Percentiles rank a stretch among this genome's conserved stretches.
These are phyloP conservation scores for Asclepias syriaca DNA, from an alignment of 257 asterid species.

Conservation along the genomic window DNA sequence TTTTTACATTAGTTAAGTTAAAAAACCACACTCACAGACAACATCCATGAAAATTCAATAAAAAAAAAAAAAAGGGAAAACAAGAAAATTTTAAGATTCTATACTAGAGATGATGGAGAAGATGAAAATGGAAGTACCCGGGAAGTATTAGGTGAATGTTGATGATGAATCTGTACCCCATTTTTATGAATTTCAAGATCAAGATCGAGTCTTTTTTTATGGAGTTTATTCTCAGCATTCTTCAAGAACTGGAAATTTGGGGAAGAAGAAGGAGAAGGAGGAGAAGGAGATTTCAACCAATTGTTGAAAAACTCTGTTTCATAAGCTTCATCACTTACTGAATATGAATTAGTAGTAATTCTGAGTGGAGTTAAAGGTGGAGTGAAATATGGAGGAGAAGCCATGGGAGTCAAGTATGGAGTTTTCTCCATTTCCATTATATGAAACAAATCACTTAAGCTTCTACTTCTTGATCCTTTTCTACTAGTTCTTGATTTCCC, in stretches of 20 bases:
- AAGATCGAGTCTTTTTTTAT: slow-evolving; percentile 18
- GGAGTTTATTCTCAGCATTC: slow-evolving; percentile 32
- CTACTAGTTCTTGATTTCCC: slow-evolving; percentile 36
- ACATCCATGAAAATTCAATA: neutral
- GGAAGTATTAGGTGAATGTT: slow-evolving; percentile 25
- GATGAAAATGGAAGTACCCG: slow-evolving; percentile 33
- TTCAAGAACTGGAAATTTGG: slow-evolving; percentile 37
- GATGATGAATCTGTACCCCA: slow-evolving; percentile 17
- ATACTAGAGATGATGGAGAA: slow-evolving; percentile 27
- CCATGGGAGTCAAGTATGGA: slow-evolving; percentile 58
- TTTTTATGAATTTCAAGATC: slow-evolving; percentile 10
- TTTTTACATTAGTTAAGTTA: neutral
- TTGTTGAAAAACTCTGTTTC: slow-evolving; percentile 28
- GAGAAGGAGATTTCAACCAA: slow-evolving; percentile 29
- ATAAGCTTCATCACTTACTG: slow-evolving; percentile 30
- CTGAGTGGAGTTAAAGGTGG: slow-evolving; percentile 57
- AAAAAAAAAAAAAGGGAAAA: neutral
- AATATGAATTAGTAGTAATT: neutral
- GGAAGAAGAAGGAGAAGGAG: slow-evolving; percentile 29
- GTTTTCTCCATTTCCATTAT: slow-evolving; percentile 32
- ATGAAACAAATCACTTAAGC: slow-evolving; percentile 42
- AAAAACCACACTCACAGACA: neutral
- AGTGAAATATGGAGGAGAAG: slow-evolving; percentile 58
- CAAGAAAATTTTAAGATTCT: neutral
- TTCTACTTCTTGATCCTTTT: slow-evolving; percentile 36